phyloP scores from a whole-genome alignment of 768 basidiomycete genomes.

The Tephrocybe rancida region DNA sequence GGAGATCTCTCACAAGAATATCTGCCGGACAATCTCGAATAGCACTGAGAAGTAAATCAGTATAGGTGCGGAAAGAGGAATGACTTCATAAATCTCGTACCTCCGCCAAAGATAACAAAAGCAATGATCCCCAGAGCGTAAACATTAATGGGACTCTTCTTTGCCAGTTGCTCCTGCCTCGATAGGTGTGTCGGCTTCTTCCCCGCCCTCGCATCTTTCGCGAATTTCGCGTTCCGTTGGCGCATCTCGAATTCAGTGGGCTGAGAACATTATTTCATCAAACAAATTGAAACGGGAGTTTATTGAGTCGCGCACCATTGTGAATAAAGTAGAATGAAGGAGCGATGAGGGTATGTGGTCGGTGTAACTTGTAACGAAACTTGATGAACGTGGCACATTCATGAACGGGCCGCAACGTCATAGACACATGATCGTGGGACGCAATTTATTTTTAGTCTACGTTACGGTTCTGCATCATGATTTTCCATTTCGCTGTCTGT shows the following conservation, averaged over 20 bases:
- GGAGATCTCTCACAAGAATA: conserved; percentile 61
- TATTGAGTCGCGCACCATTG: conserved; percentile 27
- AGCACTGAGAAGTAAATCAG: conserved; percentile 48
- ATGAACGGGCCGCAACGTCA: conserved; percentile 4
- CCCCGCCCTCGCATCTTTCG: conserved; percentile 68
- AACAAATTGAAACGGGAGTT: conserved; percentile 1
- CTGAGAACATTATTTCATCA: conserved; percentile 31
- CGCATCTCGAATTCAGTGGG: conserved; percentile 85
- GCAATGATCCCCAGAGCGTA: conserved; percentile 76
- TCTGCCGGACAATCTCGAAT: conserved; percentile 67
- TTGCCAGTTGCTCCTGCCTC: conserved; percentile 68
- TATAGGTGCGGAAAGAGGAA: background rate
- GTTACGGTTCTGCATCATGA: too few species aligned
- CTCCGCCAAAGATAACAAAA: conserved; percentile 82
- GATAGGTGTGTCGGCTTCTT: conserved; percentile 78
- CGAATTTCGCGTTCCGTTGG: conserved; percentile 81
- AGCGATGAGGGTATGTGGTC: conserved; percentile 13
- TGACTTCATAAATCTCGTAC: conserved; percentile 42
- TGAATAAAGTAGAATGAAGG: conserved; percentile 16
- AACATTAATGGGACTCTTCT: conserved; percentile 73
- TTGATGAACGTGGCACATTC: conserved; percentile 23
- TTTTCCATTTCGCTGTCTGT: too few species aligned
- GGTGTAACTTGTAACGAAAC: conserved; percentile 9
- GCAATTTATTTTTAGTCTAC: too few species aligned
- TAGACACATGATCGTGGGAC: background rate